A percentile compares a stretch with the other conserved stretches of the same genome.
phyloP scores from a whole-genome alignment of 768 basidiomycete species.

The Termitomyces sp. region DNA sequence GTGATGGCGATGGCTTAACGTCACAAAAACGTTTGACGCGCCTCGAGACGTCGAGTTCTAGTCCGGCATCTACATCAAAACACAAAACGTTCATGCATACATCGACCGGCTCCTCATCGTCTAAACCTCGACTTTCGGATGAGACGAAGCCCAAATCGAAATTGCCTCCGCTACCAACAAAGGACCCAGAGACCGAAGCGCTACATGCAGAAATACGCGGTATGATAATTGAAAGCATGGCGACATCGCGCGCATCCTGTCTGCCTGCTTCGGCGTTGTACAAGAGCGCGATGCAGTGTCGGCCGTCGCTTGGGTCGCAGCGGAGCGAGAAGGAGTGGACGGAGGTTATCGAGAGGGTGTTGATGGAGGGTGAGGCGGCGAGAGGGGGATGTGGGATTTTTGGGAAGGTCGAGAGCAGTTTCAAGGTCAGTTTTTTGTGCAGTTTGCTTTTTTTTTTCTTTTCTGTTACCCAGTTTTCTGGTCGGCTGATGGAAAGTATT shows the following conservation, averaged over 20 bases:
- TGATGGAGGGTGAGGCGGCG: slow-evolving; percentile 39
- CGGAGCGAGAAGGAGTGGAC: slow-evolving; percentile 43
- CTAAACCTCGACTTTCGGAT: not conserved
- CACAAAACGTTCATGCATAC: not conserved
- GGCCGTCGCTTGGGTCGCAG: slow-evolving; percentile 44
- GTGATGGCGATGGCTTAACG: not conserved
- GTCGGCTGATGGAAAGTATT: not conserved
- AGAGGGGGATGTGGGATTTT: slow-evolving; percentile 52
- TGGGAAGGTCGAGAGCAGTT: slow-evolving; percentile 65
- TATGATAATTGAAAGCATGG: slow-evolving; percentile 66
- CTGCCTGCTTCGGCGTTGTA: slow-evolving; percentile 51
- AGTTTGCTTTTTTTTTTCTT: slow-evolving; percentile 5
- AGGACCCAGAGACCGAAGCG: slow-evolving; percentile 5
- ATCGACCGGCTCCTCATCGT: not conserved
- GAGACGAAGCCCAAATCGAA: not conserved
- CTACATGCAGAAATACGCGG: slow-evolving; percentile 44
- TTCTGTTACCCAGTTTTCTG: not conserved
- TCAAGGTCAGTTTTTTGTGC: slow-evolving; percentile 42
- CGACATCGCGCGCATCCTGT: slow-evolving; percentile 66
- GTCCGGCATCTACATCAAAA: not conserved
- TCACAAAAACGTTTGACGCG: not conserved
- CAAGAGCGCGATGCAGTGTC: slow-evolving; percentile 43
- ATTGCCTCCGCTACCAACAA: no score
- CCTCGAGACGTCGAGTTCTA: not conserved
- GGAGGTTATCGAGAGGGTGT: slow-evolving; percentile 40